phyloP scores from a whole-genome alignment of 352 stramenopile species.

The Blastocystis sp. region DNA sequence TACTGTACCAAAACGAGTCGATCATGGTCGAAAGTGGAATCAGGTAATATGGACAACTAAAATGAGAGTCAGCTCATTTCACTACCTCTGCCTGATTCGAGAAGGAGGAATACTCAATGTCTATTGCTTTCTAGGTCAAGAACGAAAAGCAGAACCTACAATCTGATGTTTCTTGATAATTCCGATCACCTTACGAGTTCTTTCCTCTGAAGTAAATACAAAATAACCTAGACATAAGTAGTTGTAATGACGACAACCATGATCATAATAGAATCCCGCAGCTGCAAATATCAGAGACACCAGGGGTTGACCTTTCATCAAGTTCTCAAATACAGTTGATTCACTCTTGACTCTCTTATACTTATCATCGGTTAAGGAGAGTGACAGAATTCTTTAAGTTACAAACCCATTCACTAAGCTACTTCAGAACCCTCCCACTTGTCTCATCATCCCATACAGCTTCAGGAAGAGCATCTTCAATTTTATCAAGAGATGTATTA shows the following conservation, averaged over 20 bases:
- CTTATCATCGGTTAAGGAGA: conserved; percentile 5
- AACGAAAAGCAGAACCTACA: background rate
- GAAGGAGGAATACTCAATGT: background rate
- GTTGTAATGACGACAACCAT: background rate
- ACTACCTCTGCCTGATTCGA: background rate
- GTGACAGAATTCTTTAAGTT: conserved; percentile 27
- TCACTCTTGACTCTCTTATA: conserved; percentile 39
- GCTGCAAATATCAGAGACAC: conserved; percentile 45
- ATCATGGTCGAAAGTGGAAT: background rate
- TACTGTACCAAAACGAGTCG: background rate
- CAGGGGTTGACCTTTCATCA: background rate
- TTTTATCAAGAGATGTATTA: background rate
- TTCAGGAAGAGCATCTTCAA: background rate
- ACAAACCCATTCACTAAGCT: background rate
- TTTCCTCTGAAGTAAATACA: background rate
- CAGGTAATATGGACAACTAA: background rate
- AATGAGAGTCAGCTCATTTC: background rate
- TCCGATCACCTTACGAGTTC: conserved; percentile 12
- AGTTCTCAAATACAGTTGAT: background rate
- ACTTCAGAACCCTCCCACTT: background rate
- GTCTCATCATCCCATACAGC: background rate
- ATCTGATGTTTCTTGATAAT: background rate
- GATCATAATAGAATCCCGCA: conserved; percentile 39
- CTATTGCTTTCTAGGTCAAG: conserved; percentile 33
- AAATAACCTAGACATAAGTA: background rate